phyloP scores from a whole-genome alignment of 768 basidiomycete genomes.

The Termitomyces sp. region DNA sequence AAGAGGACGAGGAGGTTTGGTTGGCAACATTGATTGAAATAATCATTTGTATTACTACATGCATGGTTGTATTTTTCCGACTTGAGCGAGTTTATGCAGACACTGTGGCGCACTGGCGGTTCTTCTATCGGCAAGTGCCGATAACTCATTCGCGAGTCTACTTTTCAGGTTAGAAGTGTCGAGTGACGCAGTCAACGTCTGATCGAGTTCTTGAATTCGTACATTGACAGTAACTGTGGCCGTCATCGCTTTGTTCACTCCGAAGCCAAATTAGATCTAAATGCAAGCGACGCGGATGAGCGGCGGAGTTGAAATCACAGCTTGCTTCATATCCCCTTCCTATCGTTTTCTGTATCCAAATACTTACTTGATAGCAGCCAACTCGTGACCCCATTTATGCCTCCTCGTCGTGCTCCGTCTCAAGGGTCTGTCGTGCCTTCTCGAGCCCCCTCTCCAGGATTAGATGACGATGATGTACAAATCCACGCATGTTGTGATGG shows the following conservation, averaged over 20 bases:
- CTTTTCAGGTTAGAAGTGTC: neutral
- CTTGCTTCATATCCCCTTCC: neutral
- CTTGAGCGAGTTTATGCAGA: too few relatives aligned
- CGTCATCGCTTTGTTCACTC: neutral
- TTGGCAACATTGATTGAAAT: constrained; percentile 53
- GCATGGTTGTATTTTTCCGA: neutral
- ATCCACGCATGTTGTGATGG: neutral
- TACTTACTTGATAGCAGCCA: neutral
- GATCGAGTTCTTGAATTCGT: neutral
- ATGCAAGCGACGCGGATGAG: neutral
- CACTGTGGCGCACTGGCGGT: neutral
- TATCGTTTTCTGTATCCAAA: neutral
- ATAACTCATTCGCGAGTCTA: neutral
- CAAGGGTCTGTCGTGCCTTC: constrained; percentile 40
- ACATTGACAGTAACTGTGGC: neutral
- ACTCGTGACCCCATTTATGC: constrained; percentile 16
- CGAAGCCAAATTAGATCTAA: neutral
- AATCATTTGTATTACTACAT: constrained; percentile 16
- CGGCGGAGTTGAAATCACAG: neutral
- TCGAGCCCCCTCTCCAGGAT: constrained; percentile 35
- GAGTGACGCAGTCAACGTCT: neutral
- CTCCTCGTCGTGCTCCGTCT: constrained; percentile 49
- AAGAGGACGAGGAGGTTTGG: constrained; percentile 66
- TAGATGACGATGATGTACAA: constrained; percentile 37
- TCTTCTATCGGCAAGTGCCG: neutral